These are phyloP conservation scores for Fusarium nelsonii DNA, from an alignment of 2,329 filamentous ascomycete genomes.

Conservation along the genomic window DNA sequence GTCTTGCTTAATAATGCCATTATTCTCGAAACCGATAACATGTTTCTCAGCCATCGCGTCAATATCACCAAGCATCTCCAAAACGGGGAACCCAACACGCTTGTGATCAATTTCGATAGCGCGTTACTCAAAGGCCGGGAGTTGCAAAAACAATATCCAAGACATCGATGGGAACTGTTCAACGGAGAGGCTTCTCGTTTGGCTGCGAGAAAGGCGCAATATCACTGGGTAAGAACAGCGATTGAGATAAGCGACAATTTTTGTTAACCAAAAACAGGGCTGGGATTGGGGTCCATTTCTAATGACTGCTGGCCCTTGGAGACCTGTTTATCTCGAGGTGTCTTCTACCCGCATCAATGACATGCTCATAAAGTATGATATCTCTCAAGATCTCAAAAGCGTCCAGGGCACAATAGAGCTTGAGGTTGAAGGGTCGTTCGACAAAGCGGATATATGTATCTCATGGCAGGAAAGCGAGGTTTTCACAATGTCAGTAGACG, in stretches of 20 bases:
- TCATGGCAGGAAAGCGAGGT: not conserved
- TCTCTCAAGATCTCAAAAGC: not conserved
- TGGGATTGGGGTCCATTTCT: too few relatives aligned
- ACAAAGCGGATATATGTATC: not conserved
- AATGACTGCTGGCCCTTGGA: too few relatives aligned
- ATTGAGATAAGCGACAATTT: accelerated
- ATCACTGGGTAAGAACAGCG: not conserved
- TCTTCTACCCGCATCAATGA: not conserved
- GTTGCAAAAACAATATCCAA: too few relatives aligned
- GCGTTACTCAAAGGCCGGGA: too few relatives aligned
- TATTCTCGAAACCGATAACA: too few relatives aligned
- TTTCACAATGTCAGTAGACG: not conserved
- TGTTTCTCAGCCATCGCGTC: too few relatives aligned
- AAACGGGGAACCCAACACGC: not conserved
- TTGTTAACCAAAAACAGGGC: not conserved
- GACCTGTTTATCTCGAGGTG: too few relatives aligned
- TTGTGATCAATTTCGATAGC: too few relatives aligned
- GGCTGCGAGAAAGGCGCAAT: too few relatives aligned
- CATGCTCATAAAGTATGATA: not conserved
- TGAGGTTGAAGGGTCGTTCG: not conserved
- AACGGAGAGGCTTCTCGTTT: too few relatives aligned
- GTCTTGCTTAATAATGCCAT: too few relatives aligned
- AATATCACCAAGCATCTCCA: not conserved
- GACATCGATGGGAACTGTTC: too few relatives aligned
- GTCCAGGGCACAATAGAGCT: not conserved